Evolutionary conservation across 1,284 basidiomycete genomes (phyloP).

Genomic region (Takashimella koratensis): DNA sequence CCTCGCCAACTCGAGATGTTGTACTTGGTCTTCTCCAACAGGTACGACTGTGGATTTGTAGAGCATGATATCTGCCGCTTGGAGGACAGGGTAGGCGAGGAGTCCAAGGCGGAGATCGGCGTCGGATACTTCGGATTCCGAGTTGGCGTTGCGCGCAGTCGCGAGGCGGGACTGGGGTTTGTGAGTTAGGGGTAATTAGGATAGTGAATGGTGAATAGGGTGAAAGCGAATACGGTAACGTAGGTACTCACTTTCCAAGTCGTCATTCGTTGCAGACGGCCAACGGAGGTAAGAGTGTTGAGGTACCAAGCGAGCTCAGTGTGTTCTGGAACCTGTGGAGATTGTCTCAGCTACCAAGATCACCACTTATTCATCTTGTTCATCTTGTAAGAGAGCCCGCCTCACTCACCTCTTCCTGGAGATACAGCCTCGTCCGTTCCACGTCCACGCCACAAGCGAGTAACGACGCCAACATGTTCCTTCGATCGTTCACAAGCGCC

Average conservation of each 20-base stretch:
- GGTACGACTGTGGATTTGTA: slow-evolving; percentile 92
- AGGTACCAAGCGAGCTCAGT: slow-evolving; percentile 89
- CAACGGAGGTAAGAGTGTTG: slow-evolving; percentile 77
- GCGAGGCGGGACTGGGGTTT: slow-evolving; percentile 45
- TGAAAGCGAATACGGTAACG: too few relatives aligned
- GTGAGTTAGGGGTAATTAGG: background rate
- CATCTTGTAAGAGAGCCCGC: background rate
- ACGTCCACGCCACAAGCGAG: slow-evolving; percentile 84
- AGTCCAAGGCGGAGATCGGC: slow-evolving; percentile 76
- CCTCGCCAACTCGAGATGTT: slow-evolving; percentile 83
- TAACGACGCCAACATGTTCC: slow-evolving; percentile 76
- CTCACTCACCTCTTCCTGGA: slow-evolving; percentile 74
- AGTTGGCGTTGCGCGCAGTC: slow-evolving; percentile 65
- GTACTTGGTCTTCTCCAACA: slow-evolving; percentile 91
- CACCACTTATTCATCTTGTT: background rate
- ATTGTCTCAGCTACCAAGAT: background rate
- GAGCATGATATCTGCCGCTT: slow-evolving; percentile 86
- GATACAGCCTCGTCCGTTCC: slow-evolving; percentile 69
- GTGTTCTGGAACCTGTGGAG: slow-evolving; percentile 69
- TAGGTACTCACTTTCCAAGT: slow-evolving; percentile 78
- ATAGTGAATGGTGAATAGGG: too few relatives aligned
- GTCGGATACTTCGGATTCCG: slow-evolving; percentile 74
- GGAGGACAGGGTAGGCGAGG: slow-evolving; percentile 87
- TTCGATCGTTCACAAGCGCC: slow-evolving; percentile 60
- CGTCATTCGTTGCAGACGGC: slow-evolving; percentile 82